These are phyloP conservation scores for Hysterangium stoloniferum DNA, from an alignment of 768 basidiomycete genomes.

Conservation along the genomic window DNA sequence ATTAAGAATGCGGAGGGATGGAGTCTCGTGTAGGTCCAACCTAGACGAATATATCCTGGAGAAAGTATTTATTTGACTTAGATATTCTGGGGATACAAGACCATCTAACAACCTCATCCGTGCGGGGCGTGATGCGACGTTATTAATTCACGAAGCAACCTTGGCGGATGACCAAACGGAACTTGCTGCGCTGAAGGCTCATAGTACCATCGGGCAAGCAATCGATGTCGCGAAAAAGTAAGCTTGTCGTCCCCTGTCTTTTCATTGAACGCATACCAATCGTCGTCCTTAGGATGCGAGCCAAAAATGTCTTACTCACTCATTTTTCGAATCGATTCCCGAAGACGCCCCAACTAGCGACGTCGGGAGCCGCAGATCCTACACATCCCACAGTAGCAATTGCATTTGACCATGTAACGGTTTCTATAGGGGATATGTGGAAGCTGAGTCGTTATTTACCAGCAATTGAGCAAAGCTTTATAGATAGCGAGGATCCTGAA, in stretches of 20 bases:
- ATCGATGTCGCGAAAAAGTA: constrained; percentile 67
- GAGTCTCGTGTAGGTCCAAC: constrained; percentile 57
- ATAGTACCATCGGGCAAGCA: constrained; percentile 88
- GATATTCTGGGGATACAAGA: constrained; percentile 89
- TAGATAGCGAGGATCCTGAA: constrained; percentile 38
- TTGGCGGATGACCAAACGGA: constrained; percentile 80
- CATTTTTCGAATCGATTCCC: constrained; percentile 96
- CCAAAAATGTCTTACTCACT: constrained; percentile 79
- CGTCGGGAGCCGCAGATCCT: too few relatives aligned
- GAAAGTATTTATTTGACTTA: constrained; percentile 23
- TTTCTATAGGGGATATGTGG: constrained; percentile 77
- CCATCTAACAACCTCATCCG: constrained; percentile 62
- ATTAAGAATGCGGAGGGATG: constrained; percentile 64
- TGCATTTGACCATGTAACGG: constrained; percentile 73
- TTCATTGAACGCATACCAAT: not conserved
- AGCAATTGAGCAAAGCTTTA: constrained; percentile 57
- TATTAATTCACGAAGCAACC: constrained; percentile 92
- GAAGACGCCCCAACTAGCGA: constrained; percentile 57
- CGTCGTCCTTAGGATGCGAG: constrained; percentile 59
- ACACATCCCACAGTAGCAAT: constrained; percentile 49
- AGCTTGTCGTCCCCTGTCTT: constrained; percentile 19
- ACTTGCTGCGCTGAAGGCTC: constrained; percentile 67
- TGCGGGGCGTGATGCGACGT: constrained; percentile 58
- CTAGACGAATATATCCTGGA: too few relatives aligned
- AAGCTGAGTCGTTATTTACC: constrained; percentile 71